Conservation (phyloP, 768 basidiomycete genomes). For the Mycena polygramma region DNA sequence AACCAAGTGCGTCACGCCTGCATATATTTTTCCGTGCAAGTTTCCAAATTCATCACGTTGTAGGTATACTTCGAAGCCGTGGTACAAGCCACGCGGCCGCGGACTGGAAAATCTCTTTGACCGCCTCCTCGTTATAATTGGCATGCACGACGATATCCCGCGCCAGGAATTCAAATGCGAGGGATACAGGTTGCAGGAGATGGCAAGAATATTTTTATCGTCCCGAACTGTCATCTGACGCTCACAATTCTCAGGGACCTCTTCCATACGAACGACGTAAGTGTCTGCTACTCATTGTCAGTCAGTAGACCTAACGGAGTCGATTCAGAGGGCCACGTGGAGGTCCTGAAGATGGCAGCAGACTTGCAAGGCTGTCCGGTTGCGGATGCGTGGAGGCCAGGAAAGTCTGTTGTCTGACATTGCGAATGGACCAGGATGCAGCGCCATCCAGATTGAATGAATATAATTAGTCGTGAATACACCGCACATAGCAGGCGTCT, state of each 20-base stretch:
- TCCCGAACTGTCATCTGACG: background rate
- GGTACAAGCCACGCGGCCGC: conserved; percentile 59
- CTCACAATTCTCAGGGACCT: conserved; percentile 50
- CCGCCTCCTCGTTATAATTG: conserved; percentile 48
- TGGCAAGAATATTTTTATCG: conserved; percentile 44
- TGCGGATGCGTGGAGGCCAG: conserved; percentile 44
- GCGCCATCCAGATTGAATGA: no score
- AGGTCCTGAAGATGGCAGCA: conserved; percentile 57
- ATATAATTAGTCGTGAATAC: no score
- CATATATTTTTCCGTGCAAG: background rate
- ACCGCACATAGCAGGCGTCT: no score
- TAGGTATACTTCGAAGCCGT: conserved; percentile 55
- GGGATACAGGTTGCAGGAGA: conserved; percentile 59
- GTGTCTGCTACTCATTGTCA: conserved; percentile 12
- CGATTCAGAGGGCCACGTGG: conserved; percentile 52
- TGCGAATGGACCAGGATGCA: background rate
- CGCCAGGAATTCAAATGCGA: conserved; percentile 52
- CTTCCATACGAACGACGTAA: conserved; percentile 51
- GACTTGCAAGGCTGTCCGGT: conserved; percentile 59
- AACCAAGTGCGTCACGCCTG: conserved; percentile 43
- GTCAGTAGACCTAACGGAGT: background rate
- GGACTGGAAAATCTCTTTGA: conserved; percentile 45
- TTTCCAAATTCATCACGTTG: background rate
- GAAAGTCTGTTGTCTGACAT: background rate
- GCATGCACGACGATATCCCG: conserved; percentile 54